These are phyloP conservation scores for Paramecium octaurelia DNA, from an alignment of 73 alveolate genomes.

Conservation along the genomic window DNA sequence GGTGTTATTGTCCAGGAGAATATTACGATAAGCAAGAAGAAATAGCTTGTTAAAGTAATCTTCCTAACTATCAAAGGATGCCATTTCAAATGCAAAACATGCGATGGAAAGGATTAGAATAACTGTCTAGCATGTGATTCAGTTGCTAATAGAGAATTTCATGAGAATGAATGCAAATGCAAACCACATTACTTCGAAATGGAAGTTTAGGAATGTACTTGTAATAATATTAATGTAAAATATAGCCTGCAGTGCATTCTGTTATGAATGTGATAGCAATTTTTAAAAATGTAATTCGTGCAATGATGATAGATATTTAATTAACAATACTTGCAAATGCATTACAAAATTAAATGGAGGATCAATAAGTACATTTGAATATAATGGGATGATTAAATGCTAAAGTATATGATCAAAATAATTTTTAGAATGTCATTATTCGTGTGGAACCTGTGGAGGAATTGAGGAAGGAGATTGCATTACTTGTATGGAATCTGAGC, in stretches of 20 bases:
- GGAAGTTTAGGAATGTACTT: background rate
- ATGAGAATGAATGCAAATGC: background rate
- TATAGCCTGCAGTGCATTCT: background rate
- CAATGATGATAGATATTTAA: background rate
- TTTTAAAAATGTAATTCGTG: background rate
- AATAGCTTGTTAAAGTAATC: background rate
- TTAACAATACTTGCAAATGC: background rate
- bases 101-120: background rate
- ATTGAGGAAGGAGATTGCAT: background rate
- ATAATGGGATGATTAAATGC: background rate
- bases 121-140: background rate
- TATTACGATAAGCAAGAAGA: background rate
- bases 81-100: background rate
- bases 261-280: background rate
- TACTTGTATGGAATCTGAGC: background rate
- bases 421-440: background rate
- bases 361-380: background rate
- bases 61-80: background rate
- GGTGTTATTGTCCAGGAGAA: background rate
- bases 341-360: background rate
- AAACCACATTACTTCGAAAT: background rate
- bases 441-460: background rate
- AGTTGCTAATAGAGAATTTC: background rate
- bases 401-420: background rate
- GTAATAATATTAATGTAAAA: background rate